Base-by-base conservation (phyloP, 768 basidiomycete genomes). In the Leccinum olivaceopallidum region DNA sequence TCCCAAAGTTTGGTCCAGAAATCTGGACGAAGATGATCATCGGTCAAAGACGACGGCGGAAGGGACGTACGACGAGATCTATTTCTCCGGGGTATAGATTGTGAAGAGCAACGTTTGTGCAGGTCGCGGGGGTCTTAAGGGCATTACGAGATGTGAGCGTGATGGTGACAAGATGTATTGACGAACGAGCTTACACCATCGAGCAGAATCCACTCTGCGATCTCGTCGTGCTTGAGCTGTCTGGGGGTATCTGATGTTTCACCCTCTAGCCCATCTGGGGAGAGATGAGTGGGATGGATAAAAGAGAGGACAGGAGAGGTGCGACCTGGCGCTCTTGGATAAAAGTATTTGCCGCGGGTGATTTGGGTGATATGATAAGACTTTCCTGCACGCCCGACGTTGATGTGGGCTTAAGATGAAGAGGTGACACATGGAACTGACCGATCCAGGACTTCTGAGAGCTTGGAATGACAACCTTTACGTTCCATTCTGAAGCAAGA, bases 361-460 rank as follows among this genome's bases (percentile, higher is more conserved):
- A 85, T 77, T 64, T 93, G 89, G 48, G 83, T 87, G 70, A 93
- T 90, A 53, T 90, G 88, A 70, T 85, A 92, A 28, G 92, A 88
- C 69, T 89, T 91, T 50, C 92, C 91, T 92, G 64, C 20, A 24
- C 6, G 59, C 18, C 37, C 28, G 20, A 34, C 8, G 49, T 49
- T 30, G 59, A 36, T 58, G 62, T 24, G 42, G 28, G 24, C 20
- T 32, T 34, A 28, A n/a, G 12, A 49, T 30, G 53, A 20, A 32
- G 39, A 49, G 44, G 26, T 28, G 28, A 36, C 59, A 30, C 22
- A 50, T 42, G 24, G 22, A 44, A 69, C 79, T 56, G 61, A 89
- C 92, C 92, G 36, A 94, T 92, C 92, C 92, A 94, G 39, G 89
- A 91, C 71, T 91, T 92, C 70, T 94, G 92, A 10, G 87, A 79